Evolutionary conservation across 306 rosid genomes (phyloP).

Genomic region (Herpetospermum pedunculosum): DNA sequence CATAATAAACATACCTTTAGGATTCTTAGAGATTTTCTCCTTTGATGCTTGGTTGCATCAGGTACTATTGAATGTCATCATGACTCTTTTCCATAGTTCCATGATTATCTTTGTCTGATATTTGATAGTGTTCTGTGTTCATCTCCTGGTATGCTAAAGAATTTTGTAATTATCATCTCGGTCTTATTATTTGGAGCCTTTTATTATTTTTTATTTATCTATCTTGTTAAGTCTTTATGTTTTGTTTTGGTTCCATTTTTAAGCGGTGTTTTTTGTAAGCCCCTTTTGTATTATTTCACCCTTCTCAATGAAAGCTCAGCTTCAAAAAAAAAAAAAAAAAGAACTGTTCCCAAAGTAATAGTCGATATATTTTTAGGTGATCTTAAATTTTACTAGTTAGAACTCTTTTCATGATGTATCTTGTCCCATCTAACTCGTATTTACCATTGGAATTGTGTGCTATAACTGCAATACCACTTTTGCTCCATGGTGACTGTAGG

Average conservation of each 20-base stretch:
- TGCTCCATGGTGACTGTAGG: constrained; percentile 17
- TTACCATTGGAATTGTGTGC: neutral
- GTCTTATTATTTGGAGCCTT: neutral
- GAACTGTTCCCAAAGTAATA: neutral
- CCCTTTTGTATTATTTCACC: neutral
- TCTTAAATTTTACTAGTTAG: neutral
- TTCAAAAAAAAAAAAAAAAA: neutral
- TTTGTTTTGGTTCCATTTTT: neutral
- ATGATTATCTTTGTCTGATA: neutral
- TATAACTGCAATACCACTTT: neutral
- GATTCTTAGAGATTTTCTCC: too few relatives aligned
- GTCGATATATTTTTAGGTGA: neutral
- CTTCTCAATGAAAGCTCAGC: neutral
- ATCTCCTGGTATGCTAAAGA: neutral
- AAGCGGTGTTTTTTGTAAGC: neutral
- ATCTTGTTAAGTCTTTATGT: neutral
- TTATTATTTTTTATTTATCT: too few relatives aligned
- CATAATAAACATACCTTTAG: too few relatives aligned
- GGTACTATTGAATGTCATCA: neutral
- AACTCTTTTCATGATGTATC: neutral
- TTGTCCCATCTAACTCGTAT: neutral
- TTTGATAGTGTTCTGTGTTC: neutral
- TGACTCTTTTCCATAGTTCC: neutral
- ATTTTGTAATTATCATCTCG: neutral
- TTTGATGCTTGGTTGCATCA: too few relatives aligned